Percentiles rank a stretch among this genome's conserved stretches.
Conservation (phyloP, 495 filamentous ascomycete genomes). For the Sabuloglossum arenarium region DNA sequence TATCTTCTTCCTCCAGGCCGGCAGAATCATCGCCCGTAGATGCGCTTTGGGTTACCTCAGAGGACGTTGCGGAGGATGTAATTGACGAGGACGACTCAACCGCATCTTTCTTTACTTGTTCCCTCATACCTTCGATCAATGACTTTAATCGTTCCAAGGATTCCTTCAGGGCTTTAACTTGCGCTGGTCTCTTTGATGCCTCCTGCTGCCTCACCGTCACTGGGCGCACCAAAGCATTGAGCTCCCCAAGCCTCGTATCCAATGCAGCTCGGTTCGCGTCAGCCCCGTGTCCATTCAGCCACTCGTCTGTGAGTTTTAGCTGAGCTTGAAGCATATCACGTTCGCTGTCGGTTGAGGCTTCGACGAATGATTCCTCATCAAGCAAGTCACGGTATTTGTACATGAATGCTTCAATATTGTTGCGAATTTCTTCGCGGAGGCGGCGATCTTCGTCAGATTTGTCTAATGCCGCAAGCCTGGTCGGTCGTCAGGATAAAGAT, state of each 20-base stretch:
- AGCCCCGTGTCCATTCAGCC: constrained; percentile 75
- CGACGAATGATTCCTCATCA: constrained; percentile 50
- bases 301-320: constrained; percentile 50
- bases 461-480: constrained; percentile 61
- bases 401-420: constrained; percentile 82
- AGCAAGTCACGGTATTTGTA: constrained; percentile 73
- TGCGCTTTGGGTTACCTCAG: constrained; percentile 18
- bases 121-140: constrained; percentile 27
- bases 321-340: constrained; percentile 39
- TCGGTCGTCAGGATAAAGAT: not conserved
- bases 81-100: constrained; percentile 26
- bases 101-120: constrained; percentile 21
- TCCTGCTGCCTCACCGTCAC: constrained; percentile 49
- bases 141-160: constrained; percentile 35
- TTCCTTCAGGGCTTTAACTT: constrained; percentile 39
- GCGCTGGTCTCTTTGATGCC: constrained; percentile 37
- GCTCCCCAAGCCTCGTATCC: constrained; percentile 44
- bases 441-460: constrained; percentile 57
- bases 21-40: constrained; percentile 27
- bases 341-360: constrained; percentile 41
- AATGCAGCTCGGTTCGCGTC: constrained; percentile 51
- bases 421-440: constrained; percentile 69
- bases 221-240: constrained; percentile 49
- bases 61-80: constrained; percentile 18
- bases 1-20: constrained; percentile 32